phyloP scores from a whole-genome alignment of 441 rosid species.

The Pelargonium cotyledonis region DNA sequence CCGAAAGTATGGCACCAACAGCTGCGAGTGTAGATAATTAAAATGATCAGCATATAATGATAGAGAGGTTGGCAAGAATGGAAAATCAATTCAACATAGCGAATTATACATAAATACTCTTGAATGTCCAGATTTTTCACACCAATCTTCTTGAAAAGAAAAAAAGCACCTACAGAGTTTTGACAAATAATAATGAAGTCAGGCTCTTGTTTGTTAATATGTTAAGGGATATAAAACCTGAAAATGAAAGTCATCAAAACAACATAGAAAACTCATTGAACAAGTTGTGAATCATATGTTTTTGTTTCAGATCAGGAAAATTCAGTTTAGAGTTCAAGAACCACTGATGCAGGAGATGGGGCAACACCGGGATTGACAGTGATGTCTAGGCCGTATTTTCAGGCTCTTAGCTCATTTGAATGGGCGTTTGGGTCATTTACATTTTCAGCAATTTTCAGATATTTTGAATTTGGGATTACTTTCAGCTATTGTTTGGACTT shows the following conservation, averaged over 20 bases:
- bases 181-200: constrained; percentile 6
- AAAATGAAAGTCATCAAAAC: background rate
- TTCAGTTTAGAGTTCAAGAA: background rate
- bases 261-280: background rate
- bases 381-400: no score
- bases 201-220: constrained; percentile 4
- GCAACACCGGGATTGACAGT: no score
- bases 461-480: no score
- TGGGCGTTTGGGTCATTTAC: no score
- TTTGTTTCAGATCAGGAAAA: background rate
- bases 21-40: constrained; percentile 30
- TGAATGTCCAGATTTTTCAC: constrained; percentile 30
- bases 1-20: constrained; percentile 63
- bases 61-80: background rate
- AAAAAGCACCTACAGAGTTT: constrained; percentile 35
- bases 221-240: constrained; percentile 1
- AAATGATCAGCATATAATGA: constrained; percentile 11
- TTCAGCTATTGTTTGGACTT: no score
- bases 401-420: no score
- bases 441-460: no score
- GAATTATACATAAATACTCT: constrained; percentile 40
- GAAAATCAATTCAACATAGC: background rate
- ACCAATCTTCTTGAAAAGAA: constrained; percentile 37
- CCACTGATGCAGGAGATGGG: no score
- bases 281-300: background rate